These are phyloP conservation scores for Austroboletus niveus DNA, from an alignment of 1,284 basidiomycete genomes.

Conservation along the genomic window DNA sequence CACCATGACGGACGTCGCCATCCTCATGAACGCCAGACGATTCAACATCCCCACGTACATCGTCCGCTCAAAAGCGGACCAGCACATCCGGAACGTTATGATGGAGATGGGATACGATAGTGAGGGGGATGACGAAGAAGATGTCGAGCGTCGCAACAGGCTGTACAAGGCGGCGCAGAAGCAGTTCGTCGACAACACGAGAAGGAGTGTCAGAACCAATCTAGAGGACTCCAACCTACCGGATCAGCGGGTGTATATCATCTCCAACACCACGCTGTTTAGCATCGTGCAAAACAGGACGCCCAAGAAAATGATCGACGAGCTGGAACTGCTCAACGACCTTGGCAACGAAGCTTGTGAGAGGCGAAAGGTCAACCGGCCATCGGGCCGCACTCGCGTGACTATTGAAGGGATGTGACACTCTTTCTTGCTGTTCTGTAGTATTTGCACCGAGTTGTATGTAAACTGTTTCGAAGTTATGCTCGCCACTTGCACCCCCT, in stretches of 20 bases:
- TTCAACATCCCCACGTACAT: conserved; percentile 35
- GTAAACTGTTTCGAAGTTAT: no score
- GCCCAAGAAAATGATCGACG: conserved; percentile 19
- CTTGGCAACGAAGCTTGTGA: conserved; percentile 8
- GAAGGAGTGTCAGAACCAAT: conserved; percentile 12
- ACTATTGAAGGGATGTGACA: no score
- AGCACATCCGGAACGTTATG: conserved; percentile 32
- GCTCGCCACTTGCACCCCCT: no score
- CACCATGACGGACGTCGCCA: conserved; percentile 32
- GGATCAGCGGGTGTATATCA: conserved; percentile 23
- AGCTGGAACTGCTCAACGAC: conserved; percentile 18
- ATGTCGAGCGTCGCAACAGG: conserved; percentile 5
- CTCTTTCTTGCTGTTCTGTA: no score
- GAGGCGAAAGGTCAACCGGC: conserved; percentile 4
- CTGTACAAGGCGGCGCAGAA: conserved; percentile 13
- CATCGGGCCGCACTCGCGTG: no score
- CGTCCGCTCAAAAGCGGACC: conserved; percentile 38
- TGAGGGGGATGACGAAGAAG: conserved; percentile 12
- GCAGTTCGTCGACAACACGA: not conserved
- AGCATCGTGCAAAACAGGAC: conserved; percentile 9
- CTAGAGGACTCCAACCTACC: conserved; percentile 14
- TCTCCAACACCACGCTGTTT: conserved; percentile 15
- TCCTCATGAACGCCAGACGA: conserved; percentile 29
- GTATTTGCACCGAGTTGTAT: no score
- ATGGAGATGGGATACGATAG: conserved; percentile 29